phyloP scores from a whole-genome alignment of 441 rosid genomes.

The Gossypium trilobum region DNA sequence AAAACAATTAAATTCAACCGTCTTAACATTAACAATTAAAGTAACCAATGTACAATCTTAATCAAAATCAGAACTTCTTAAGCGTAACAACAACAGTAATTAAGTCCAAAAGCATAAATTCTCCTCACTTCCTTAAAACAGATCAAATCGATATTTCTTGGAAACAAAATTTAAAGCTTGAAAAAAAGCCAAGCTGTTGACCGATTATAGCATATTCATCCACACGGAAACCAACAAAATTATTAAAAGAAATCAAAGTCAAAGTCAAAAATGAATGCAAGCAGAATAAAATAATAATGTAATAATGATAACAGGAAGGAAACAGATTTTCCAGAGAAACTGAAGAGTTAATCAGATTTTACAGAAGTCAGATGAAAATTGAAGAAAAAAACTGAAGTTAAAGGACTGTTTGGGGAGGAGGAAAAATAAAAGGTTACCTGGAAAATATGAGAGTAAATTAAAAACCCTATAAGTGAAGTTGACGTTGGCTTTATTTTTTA shows the following conservation, averaged over 20 bases:
- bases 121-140: neutral
- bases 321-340: neutral
- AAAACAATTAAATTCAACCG: neutral
- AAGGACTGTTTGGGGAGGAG: conserved; percentile 2
- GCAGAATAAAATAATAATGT: neutral
- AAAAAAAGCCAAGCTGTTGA: neutral
- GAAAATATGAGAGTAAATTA: conserved; percentile 17
- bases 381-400: neutral
- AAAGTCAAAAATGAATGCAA: neutral
- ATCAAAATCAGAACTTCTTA: neutral
- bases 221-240: neutral
- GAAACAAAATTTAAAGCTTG: neutral
- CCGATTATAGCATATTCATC: neutral
- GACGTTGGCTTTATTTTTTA: neutral
- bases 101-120: neutral
- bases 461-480: conserved; percentile 5
- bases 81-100: neutral
- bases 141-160: neutral
- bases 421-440: conserved; percentile 19
- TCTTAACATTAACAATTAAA: neutral
- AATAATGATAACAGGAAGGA: neutral
- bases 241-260: neutral
- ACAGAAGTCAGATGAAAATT: neutral
- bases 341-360: neutral
- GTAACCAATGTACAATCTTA: neutral